These are phyloP conservation scores for Groenewaldozyma tartarivorans DNA, from an alignment of 805 yeast species.

Conservation along the genomic window DNA sequence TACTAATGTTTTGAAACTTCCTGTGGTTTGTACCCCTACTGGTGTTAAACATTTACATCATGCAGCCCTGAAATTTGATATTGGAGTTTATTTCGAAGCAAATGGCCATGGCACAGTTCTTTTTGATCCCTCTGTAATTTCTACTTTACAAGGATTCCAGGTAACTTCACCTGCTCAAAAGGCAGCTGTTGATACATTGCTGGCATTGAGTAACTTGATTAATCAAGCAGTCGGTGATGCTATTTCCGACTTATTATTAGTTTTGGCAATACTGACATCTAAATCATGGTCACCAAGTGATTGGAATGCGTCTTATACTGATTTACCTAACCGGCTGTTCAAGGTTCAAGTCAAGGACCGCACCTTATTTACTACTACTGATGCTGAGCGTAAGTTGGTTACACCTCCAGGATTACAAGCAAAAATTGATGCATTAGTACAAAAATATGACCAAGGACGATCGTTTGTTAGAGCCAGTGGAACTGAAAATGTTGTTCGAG, in stretches of 20 bases:
- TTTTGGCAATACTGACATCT: conserved; percentile 52
- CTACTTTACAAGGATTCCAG: conserved; percentile 28
- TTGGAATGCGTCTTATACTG: conserved; percentile 74
- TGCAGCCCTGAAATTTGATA: conserved; percentile 73
- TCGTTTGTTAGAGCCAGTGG: conserved; percentile 96
- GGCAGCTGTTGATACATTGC: conserved; percentile 44
- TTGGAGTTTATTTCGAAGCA: conserved; percentile 95
- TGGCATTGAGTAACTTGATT: conserved; percentile 58
- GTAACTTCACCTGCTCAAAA: conserved; percentile 37
- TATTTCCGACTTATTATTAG: conserved; percentile 78
- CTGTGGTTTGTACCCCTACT: conserved; percentile 84
- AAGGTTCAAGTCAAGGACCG: conserved; percentile 83
- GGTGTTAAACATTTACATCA: conserved; percentile 97
- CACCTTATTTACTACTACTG: conserved; percentile 66
- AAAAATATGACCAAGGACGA: conserved; percentile 51
- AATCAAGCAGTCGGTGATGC: conserved; percentile 99
- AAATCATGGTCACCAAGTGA: conserved; percentile 49
- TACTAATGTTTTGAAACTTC: conserved; percentile 49
- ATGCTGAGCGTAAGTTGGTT: conserved; percentile 77
- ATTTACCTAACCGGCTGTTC: conserved; percentile 76
- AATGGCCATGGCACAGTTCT: conserved; percentile 98
- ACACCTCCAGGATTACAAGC: conserved; percentile 72
- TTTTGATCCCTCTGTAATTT: conserved; percentile 49
- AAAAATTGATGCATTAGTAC: conserved; percentile 57
- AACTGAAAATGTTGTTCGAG: conserved; percentile 94